Evolutionary conservation across 73 alveolate genomes (phyloP), one percentile per base, ranked within the genome.

Genomic region (Effrenium voratum): DNA sequence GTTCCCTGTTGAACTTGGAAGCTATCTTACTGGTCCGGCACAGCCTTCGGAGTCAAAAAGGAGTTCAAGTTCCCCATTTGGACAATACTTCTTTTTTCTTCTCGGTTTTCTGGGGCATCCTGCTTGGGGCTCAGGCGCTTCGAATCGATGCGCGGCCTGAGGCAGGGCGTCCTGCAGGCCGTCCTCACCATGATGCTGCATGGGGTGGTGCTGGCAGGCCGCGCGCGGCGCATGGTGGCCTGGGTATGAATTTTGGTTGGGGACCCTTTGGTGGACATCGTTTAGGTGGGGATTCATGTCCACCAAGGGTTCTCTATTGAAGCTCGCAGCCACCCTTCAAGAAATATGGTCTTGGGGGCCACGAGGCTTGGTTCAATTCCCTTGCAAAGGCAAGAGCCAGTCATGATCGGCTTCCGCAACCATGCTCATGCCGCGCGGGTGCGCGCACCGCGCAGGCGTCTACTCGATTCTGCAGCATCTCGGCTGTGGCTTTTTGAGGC

Each of bases 141-240:
- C n/a, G n/a, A n/a, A n/a, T n/a, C n/a, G n/a, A n/a, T n/a, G n/a
- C n/a, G 13, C 36, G 40, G 52, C 22, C 19, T 45, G 50, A 87
- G 95, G 86, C 97, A 90, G 30, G 97, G 97, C 36, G 88, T 79
- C 3, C 57, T 90, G 24, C 46, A 86, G 43, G 97, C 88, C 49
- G 30, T 90, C 34, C 38, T 90, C 88, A 47, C 97, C 57, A 90
- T 90, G 97, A 80, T 60, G 46, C 86, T 90, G 34, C 97, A 90
- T 28, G 97, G 97, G 28, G 83, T 90, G 55, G 97, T 90, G 24
- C 75, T 90, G 75, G 97, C 97, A 55, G 82, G 82, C 82, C 19
- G 49, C 16, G 46, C n/a, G n/a, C n/a, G n/a, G n/a, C n/a, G n/a
- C n/a, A n/a, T n/a, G n/a, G n/a, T n/a, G n/a, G n/a, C n/a, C n/a